Evolutionary conservation across 1,139 yeast species (phyloP).

Genomic region (Yarrowia galli): DNA sequence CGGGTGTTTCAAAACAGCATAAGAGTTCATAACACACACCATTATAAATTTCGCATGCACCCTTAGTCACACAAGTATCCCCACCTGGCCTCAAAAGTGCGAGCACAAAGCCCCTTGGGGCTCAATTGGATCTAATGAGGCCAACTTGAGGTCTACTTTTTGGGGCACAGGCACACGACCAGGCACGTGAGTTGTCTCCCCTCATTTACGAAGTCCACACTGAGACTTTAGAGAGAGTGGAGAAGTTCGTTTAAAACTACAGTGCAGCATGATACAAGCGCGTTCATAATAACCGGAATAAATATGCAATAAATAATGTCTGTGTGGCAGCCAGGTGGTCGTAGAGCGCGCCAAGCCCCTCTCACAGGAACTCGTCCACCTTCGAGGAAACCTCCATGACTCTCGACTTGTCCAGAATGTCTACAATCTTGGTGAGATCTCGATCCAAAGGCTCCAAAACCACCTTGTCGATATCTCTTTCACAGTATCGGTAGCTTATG

Average conservation of each 20-base stretch:
- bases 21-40: no score
- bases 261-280: no score
- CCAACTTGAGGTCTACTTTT: neutral
- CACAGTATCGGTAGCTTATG: constrained; percentile 4
- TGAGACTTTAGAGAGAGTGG: no score
- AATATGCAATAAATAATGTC: no score
- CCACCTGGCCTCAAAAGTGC: neutral
- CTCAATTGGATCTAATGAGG: no score
- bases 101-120: neutral
- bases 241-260: neutral
- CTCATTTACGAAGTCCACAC: neutral
- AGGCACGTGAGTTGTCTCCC: neutral
- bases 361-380: constrained; percentile 11
- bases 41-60: no score
- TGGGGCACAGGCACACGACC: neutral
- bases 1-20: constrained; percentile 1
- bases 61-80: no score
- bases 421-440: constrained; percentile 9
- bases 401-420: neutral
- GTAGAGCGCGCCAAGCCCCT: no score
- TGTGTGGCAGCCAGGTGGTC: no score
- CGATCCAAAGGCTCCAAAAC: constrained; percentile 7
- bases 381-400: neutral
- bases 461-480: constrained; percentile 9
- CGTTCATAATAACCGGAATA: no score